Evolutionary conservation across 2,329 filamentous ascomycete genomes (phyloP), one percentile per base, ranked within the genome.

Genomic region (Hymenoscyphus fraxineus): DNA sequence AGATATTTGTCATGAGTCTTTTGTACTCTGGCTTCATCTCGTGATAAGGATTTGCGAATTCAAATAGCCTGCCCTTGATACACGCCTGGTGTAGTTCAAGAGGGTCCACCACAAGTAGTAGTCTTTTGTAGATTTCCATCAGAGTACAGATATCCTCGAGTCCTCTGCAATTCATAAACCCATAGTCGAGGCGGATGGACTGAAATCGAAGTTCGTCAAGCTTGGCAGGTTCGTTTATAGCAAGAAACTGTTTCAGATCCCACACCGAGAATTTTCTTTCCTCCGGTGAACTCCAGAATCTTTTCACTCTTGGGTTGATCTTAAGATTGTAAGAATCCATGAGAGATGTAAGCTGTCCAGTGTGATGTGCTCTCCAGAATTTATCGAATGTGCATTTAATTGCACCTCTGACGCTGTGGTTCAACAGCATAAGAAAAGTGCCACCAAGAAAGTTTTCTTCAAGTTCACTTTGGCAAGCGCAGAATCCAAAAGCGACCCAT

Each of bases 361-460:
- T 27, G 67, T 75, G 67, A 61, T 71, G 71, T 19, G 72, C 66
- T 58, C 70, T 62, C 72, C 72, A 75, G 60, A 75, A 74, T 67
- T 69, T 32, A 15, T 67, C 69, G 64, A 75, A 75, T 12, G 70
- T 68, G n/a, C 31, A 35, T 38, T 13, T 19, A 5, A 7, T 5
- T 47, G 6, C 15, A 7, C 41, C 41, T n/a, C 16, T 6, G 31
- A 6, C n/a, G 5, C 9, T 16, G 13, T n/a, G 27, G 31, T 31
- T 39, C 10, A 62, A 63, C 65, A 58, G 56, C 15, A 1, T 38
- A 12, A 15, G 2, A 32, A 63, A 65, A 9, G 61, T 31, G 1
- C 38, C 57, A 3, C 32, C 64, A 9, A 60, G 57, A 4, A 22
- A 1, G 15, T 22, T 58, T 38, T 65, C 64, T 22, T 61, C 35